phyloP scores from a whole-genome alignment of 768 basidiomycete genomes.

The Mycena filopes region DNA sequence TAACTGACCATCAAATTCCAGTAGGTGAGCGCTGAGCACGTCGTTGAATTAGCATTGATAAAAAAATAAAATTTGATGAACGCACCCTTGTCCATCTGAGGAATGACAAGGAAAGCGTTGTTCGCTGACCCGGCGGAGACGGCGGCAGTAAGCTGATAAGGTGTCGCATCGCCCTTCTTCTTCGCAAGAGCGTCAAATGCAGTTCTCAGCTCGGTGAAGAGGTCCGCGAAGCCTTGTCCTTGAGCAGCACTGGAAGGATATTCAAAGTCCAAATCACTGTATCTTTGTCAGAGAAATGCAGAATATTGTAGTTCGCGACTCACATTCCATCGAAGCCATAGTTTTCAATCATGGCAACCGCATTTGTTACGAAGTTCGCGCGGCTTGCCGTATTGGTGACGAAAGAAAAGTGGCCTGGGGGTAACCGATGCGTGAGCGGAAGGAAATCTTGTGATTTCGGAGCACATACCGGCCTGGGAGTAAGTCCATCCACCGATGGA shows the following conservation, averaged over 20 bases:
- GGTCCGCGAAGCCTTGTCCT: conserved; percentile 73
- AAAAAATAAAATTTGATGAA: background rate
- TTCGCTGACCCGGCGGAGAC: conserved; percentile 72
- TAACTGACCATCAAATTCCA: conserved; percentile 81
- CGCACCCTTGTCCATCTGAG: conserved; percentile 63
- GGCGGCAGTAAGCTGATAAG: conserved; percentile 72
- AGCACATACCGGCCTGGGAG: conserved; percentile 60
- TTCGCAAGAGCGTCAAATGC: conserved; percentile 69
- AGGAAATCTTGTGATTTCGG: background rate
- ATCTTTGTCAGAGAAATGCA: conserved; percentile 6
- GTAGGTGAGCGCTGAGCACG: conserved; percentile 61
- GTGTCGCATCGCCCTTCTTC: conserved; percentile 67
- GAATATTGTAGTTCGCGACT: conserved; percentile 32
- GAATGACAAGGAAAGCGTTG: conserved; percentile 66
- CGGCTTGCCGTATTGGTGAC: conserved; percentile 62
- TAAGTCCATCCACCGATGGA: conserved; percentile 77
- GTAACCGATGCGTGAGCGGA: background rate
- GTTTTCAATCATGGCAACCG: conserved; percentile 74
- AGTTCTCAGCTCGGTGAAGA: conserved; percentile 69
- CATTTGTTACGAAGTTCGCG: conserved; percentile 66
- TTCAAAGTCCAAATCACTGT: conserved; percentile 82
- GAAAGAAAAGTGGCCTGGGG: conserved; percentile 71
- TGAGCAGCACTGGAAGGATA: conserved; percentile 69
- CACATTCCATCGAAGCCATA: conserved; percentile 87
- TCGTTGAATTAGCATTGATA: background rate